Evolutionary conservation across 768 basidiomycete genomes (phyloP), one percentile per base, ranked within the genome.

Genomic region (Termitomyces sp.): DNA sequence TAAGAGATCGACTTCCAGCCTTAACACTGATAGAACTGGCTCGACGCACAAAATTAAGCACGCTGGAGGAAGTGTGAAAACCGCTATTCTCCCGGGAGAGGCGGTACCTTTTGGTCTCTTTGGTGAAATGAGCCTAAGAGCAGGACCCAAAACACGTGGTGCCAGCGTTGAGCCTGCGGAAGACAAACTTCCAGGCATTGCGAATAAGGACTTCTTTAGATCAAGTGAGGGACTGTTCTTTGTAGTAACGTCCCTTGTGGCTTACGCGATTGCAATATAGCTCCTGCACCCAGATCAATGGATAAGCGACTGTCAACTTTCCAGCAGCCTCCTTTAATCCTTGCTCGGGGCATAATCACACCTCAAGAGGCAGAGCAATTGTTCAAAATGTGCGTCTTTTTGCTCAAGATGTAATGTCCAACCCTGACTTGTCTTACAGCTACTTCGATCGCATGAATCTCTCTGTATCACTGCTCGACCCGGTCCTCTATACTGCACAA

Each of bases 401-500:
- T 43, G 57, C 31, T 41, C 18, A n/a, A 44, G 31, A 34, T 42
- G 42, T 56, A 41, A 43, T 46, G 18, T 46, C 34, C 50, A 37
- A 10, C 49, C 22, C 60, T 63, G 39, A 65, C 64, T 24, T 37
- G 24, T 42, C 56, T 57, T 10, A 10, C 64, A 90, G 88, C 56
- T 92, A 83, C 68, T 91, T 88, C 63, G 82, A 87, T 50, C 79
- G 82, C 62, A 90, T 93, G 81, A 92, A 92, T 64, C 73, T 82
- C 8, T 91, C 90, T 0, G 72, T 91, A 20, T 92, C 87, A 2
- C 68, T 96, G 26, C 74, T 96, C 22, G 94, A 95, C 63, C 87
- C 88, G 10, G 79, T 81, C 32, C 79, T 96, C 22, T 94, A 98
- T 67, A 94, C 92, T 0, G 87, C 93, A 5, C 87, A 88, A 53